A percentile compares a stretch with the other conserved stretches of the same genome.
Conservation (phyloP, 441 rosid species). For the Viola pubescens region DNA sequence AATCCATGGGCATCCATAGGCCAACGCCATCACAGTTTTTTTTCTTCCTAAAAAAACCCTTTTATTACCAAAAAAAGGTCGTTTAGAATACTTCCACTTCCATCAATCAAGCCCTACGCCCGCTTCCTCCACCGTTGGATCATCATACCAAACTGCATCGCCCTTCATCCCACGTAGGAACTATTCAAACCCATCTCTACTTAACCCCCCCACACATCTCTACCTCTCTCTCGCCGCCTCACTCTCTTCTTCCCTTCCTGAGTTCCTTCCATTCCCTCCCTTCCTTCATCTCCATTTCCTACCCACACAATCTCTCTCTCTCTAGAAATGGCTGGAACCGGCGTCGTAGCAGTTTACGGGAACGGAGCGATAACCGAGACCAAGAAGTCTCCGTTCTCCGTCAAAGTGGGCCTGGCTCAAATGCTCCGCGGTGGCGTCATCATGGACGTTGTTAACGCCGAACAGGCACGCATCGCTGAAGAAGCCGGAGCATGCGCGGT, state of each 20-base stretch:
- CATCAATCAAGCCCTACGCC: background rate
- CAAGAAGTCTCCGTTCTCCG: constrained; percentile 83
- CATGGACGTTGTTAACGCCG: constrained; percentile 86
- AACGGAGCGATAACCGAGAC: constrained; percentile 77
- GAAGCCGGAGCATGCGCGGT: constrained; percentile 92
- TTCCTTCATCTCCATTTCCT: background rate
- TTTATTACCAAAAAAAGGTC: background rate
- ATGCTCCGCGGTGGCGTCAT: constrained; percentile 97
- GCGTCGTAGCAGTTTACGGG: constrained; percentile 86
- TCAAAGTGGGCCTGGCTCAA: constrained; percentile 90
- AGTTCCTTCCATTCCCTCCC: background rate
- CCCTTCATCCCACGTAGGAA: constrained; percentile 1
- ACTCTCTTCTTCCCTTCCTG: background rate
- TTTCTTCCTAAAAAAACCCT: background rate
- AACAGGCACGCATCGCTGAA: constrained; percentile 83
- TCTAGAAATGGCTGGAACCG: constrained; percentile 58
- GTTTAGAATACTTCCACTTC: background rate
- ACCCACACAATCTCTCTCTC: background rate
- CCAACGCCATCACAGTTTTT: background rate
- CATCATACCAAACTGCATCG: background rate
- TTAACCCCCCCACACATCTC: constrained; percentile 1
- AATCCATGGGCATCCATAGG: background rate
- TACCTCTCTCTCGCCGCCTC: constrained; percentile 7
- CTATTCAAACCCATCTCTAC: constrained; percentile 22
- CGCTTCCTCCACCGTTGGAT: constrained; percentile 11